Evolutionary conservation across 345 rosid species (phyloP), one percentile per base, ranked within the genome.

Genomic region (Hibiscus trionum): DNA sequence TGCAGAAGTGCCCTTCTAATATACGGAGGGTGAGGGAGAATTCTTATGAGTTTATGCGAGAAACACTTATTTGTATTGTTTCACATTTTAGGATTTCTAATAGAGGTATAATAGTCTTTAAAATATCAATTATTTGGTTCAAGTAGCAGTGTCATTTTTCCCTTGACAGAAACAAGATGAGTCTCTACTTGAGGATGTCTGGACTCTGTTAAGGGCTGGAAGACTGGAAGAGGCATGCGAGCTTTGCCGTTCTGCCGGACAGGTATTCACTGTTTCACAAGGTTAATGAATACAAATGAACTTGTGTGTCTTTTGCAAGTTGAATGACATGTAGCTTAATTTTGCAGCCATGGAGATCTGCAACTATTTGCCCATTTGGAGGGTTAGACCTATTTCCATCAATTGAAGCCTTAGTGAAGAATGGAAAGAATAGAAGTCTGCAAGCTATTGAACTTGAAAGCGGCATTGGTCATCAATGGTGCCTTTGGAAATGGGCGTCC

Each of bases 401-500:
- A 70, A 78, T 84, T 60, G 97, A 90, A 80, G 91, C 97, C 60
- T 75, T 95, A 61, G 55, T 77, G 70, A 95, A 89, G 85, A 90
- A 95, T 77, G 97, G 96, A 73, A 87, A 86, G 74, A 88, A 81
- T 78, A 86, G 90, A 78, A 86, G 81, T 61, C 87, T 92, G 71
- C 99, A 92, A 78, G 96, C 99, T 74, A 83, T 90, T 74, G 99
- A 95, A 83, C 84, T 88, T 75, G 97, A 90, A 83, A 92, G 93
- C 80, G 94, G 97, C 68, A 83, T 95, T 76, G 97, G 93, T 73
- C 91, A 78, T 79, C 99, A 92, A 72, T 85, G 87, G 88, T 88
- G 81, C 56, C 88, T 95, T 50, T 89, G 97, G 99, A 95, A 89
- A 82, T 95, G 99, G 99, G 97, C 99, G 75, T 88, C 97, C 52